These are phyloP conservation scores for Mycocentrospora acerina DNA, from an alignment of 2,329 filamentous ascomycete genomes.

Conservation along the genomic window DNA sequence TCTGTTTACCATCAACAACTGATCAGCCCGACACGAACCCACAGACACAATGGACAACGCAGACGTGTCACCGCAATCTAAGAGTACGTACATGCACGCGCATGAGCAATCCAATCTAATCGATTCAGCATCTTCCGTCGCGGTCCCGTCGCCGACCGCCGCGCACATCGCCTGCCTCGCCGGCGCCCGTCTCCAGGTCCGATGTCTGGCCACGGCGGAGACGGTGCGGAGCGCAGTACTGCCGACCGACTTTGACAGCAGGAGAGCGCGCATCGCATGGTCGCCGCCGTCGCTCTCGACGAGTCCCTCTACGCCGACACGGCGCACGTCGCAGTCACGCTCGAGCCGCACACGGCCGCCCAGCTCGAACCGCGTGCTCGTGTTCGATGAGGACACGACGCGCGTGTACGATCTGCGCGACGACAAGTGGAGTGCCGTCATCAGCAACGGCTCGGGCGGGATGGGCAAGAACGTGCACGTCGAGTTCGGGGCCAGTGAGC, in stretches of 20 bases:
- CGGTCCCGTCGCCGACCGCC: slow-evolving; percentile 43
- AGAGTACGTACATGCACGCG: slow-evolving; percentile 18
- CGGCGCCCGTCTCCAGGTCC: slow-evolving; percentile 43
- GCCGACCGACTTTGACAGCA: slow-evolving; percentile 30
- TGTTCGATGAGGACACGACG: slow-evolving; percentile 43
- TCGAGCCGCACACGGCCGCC: slow-evolving; percentile 4
- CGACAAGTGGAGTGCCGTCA: slow-evolving; percentile 44
- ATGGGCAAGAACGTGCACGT: slow-evolving; percentile 50
- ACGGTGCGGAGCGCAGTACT: slow-evolving; percentile 39
- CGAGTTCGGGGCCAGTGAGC: slow-evolving; percentile 46
- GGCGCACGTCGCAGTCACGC: slow-evolving; percentile 9
- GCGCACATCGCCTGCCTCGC: slow-evolving; percentile 43
- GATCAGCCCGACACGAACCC: slow-evolving; percentile 5
- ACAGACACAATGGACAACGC: slow-evolving; percentile 25
- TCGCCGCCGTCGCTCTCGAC: slow-evolving; percentile 22
- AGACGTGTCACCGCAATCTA: slow-evolving; percentile 35
- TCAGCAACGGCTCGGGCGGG: slow-evolving; percentile 52
- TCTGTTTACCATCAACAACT: slow-evolving; percentile 38
- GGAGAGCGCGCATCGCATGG: slow-evolving; percentile 41
- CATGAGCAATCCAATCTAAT: slow-evolving; percentile 11
- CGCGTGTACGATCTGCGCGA: slow-evolving; percentile 48
- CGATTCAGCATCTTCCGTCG: slow-evolving; percentile 29
- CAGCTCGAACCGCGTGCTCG: slow-evolving; percentile 42
- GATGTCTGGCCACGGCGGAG: slow-evolving; percentile 39
- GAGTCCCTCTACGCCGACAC: slow-evolving; percentile 21